Evolutionary conservation across 73 alveolate species (phyloP), one percentile per base, ranked within the genome.

Genomic region (Tetrahymena malaccensis): DNA sequence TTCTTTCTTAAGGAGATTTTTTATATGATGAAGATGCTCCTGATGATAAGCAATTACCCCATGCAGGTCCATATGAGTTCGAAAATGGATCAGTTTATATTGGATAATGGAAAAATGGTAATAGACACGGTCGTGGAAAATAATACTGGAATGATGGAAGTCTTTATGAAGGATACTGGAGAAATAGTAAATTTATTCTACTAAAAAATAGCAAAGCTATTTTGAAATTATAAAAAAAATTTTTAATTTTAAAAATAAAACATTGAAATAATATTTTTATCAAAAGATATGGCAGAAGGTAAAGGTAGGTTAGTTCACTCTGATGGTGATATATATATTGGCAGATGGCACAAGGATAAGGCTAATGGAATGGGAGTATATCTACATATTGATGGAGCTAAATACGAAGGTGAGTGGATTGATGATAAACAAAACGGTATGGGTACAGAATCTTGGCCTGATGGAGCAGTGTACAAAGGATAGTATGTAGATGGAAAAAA

Each of bases 141-240:
- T 95, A 98, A 95, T 35, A 96, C 11, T 98, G 98, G 98, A 93
- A 56, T 25, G 99, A 98, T 97, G 99, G 99, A 4, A 94, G 98
- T 12, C 94, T 96, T 84, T 98, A 98, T 98, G 98, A 98, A 93
- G 99, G 99, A 13, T 98, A 98, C 96, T 98, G 99, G 98, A 94
- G 93, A 34, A 35, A 97, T 94, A 97, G 89, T 70, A 70, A 70
- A 70, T 27, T 25, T 70, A 70, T 70, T 70, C 89, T 70, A 31
- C 89, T 70, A 27, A 50, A 19, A 19, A 50, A 50, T 19, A 50
- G 13, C 13, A 19, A 1, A 50, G 83, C 7, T 50, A 11, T 50
- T 15, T 50, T 50, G 83, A 50, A 50, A 50, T 50, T 50, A 50
- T 21, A 11, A 11, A 50, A 50, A 0, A 4, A 40, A 50, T 19